Percentiles rank a stretch among this genome's conserved stretches.
phyloP scores from a whole-genome alignment of 2,329 filamentous ascomycete species.

The Hypoxylon sp. region DNA sequence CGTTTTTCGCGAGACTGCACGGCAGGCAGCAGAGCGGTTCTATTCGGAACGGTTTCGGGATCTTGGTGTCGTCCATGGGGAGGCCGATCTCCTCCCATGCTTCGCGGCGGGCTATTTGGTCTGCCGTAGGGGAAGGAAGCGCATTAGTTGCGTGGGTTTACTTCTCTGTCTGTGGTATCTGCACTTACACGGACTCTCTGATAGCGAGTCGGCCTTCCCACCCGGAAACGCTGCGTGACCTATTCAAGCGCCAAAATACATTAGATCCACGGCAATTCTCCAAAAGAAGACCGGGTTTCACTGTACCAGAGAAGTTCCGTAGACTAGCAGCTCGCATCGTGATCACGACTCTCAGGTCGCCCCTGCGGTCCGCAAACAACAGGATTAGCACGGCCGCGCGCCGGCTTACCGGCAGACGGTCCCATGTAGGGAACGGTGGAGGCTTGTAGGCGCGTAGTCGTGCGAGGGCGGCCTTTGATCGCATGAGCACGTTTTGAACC shows the following conservation, averaged over 20 bases:
- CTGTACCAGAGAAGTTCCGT: slow-evolving; percentile 75
- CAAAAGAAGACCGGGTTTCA: background rate
- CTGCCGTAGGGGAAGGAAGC: slow-evolving; percentile 56
- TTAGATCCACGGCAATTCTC: slow-evolving; percentile 13
- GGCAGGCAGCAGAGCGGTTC: slow-evolving; percentile 91
- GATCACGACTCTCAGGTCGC: slow-evolving; percentile 81
- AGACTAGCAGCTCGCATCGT: slow-evolving; percentile 76
- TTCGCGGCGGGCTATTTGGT: slow-evolving; percentile 89
- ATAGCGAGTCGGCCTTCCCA: slow-evolving; percentile 74
- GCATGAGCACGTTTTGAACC: slow-evolving; percentile 53
- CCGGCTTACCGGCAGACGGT: slow-evolving; percentile 72
- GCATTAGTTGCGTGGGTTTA: slow-evolving; percentile 14
- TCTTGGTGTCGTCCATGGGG: slow-evolving; percentile 75
- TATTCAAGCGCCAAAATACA: slow-evolving; percentile 37
- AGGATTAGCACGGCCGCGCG: slow-evolving; percentile 90
- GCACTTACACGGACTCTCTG: slow-evolving; percentile 72
- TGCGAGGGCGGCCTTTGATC: slow-evolving; percentile 69
- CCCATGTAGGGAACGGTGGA: slow-evolving; percentile 74
- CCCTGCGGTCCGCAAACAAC: slow-evolving; percentile 85
- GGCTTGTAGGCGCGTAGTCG: slow-evolving; percentile 73
- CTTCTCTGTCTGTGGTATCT: background rate
- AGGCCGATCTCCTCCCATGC: slow-evolving; percentile 95
- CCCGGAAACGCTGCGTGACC: slow-evolving; percentile 89
- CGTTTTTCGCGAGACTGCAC: slow-evolving; percentile 79
- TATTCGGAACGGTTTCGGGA: slow-evolving; percentile 84